Evolutionary conservation across 83 land plant species (phyloP), one percentile per base, ranked within the genome.

Genomic region (Thuja plicata): DNA sequence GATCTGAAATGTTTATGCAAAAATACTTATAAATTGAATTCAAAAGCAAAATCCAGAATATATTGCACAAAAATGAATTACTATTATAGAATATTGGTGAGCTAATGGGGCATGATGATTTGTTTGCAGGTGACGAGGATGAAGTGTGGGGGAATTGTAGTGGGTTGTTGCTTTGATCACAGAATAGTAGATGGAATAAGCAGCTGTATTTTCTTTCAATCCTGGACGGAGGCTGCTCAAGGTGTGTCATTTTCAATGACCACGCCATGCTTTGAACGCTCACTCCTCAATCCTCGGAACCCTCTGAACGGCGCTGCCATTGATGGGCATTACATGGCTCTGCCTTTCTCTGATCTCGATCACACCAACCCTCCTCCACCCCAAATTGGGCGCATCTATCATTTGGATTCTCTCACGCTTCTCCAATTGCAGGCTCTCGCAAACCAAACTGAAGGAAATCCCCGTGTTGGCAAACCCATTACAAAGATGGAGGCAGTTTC

Each of bases 101-200:
- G 3, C 16, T 52, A 15, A 52, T 0, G 0, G 3, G 0, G 3
- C 3, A 52, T 52, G 3, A 21, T 71, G 3, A 10, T 73, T 3
- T 1, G 0, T 0, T 73, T 11, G 41, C 88, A 94, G 91, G 93
- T 80, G 10, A 94, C 95, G 0, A 88, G 90, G 87, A 91, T 94
- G 85, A 86, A 87, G 74, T 94, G 95, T 60, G 95, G 93, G 0
- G 93, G 95, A 10, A 2, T 92, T 7, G 91, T 92, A 40, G 87
- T 94, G 8, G 90, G 83, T 0, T 92, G 93, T 90, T 88, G 89
- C 3, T 92, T 94, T 57, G 90, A 94, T 83, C 95, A 94, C 82
- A 90, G 92, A 24, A 83, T 92, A 13, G 92, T 92, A 3, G 95
- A 94, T 35, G 93, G 91, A 27, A 88, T 92, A 88, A 90, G 92